Conservation (phyloP, 495 filamentous ascomycete species). For the Cairneyella variabilis region DNA sequence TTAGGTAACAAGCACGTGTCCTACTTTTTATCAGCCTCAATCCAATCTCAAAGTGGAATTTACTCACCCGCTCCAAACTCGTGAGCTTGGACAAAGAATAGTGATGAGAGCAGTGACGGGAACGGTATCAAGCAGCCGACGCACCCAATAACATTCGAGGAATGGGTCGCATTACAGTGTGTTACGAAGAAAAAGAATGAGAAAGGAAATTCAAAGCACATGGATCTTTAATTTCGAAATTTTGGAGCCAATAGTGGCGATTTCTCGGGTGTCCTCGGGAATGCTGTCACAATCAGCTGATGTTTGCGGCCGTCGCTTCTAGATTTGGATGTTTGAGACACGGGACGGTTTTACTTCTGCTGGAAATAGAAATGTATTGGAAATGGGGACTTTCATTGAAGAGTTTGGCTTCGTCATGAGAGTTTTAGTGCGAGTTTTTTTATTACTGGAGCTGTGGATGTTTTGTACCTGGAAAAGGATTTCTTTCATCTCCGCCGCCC, state of each 20-base stretch:
- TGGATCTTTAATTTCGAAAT: background rate
- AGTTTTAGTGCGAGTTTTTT: no score
- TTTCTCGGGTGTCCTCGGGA: background rate
- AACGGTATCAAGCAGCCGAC: background rate
- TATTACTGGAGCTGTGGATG: no score
- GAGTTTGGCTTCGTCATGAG: no score
- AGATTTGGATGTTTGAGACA: no score
- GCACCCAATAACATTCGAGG: background rate
- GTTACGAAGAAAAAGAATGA: background rate
- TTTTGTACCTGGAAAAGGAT: no score
- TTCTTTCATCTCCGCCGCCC: no score
- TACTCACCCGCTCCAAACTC: background rate
- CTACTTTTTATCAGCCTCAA: background rate
- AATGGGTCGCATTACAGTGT: background rate
- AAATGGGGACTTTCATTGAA: no score
- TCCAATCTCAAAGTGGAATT: background rate
- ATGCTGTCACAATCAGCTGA: background rate
- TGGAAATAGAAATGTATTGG: no score
- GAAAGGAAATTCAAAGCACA: background rate
- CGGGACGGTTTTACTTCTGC: no score
- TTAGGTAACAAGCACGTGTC: background rate
- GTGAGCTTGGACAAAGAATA: no score
- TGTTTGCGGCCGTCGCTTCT: background rate
- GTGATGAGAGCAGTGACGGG: no score
- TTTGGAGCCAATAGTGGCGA: background rate